A percentile compares a stretch with the other conserved stretches of the same genome.
Conservation (phyloP, 257 asterid genomes). For the Solanum pinnatisectum region DNA sequence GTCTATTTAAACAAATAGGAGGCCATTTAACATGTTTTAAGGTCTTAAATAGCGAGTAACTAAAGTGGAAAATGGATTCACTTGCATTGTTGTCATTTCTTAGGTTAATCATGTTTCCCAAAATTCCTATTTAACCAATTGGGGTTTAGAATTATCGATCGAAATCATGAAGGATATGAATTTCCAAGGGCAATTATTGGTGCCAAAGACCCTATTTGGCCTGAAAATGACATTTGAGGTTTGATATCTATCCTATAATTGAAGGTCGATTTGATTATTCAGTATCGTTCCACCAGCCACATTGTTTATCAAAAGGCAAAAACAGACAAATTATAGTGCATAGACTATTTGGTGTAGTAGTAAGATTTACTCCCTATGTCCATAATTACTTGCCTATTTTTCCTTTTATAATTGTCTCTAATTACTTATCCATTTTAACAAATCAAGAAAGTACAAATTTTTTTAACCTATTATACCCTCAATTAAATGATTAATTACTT, state of each 20-base stretch:
- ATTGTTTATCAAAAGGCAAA: background rate
- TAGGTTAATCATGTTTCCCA: background rate
- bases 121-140: background rate
- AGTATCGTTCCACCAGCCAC: background rate
- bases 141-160: background rate
- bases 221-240: background rate
- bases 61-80: background rate
- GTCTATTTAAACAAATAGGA: background rate
- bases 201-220: background rate
- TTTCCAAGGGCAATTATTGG: background rate
- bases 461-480: too few relatives aligned
- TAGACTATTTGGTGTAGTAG: background rate
- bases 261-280: background rate
- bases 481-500: too few relatives aligned
- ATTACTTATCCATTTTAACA: too few relatives aligned
- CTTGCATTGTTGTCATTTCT: background rate
- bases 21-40: background rate
- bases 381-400: too few relatives aligned
- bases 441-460: too few relatives aligned
- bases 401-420: too few relatives aligned
- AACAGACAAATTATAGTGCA: background rate
- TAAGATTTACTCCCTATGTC: background rate
- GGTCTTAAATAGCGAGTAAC: too few relatives aligned
- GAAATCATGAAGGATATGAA: background rate
- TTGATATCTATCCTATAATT: background rate